Conservation (phyloP, 768 basidiomycete genomes). For the Phylloporus sp. region DNA sequence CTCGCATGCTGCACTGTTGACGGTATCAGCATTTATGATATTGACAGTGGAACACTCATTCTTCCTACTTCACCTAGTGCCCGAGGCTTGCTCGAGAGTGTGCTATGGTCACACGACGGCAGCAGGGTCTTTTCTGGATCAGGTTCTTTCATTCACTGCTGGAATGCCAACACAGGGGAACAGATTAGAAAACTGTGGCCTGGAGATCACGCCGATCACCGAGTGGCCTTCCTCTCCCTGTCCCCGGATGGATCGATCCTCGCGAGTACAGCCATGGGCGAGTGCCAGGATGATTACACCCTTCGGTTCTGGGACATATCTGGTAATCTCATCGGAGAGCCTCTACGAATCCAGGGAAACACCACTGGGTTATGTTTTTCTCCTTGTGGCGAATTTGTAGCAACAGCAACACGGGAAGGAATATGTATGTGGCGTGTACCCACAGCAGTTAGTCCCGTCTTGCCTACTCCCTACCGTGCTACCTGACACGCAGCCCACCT, state of each 20-base stretch:
- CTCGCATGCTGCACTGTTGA: neutral
- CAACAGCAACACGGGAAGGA: neutral
- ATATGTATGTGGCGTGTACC: slow-evolving; percentile 1
- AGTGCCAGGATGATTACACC: neutral
- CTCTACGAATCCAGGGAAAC: too few relatives aligned
- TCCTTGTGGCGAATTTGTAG: slow-evolving; percentile 3
- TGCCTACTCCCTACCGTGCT: too few relatives aligned
- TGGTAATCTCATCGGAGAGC: too few relatives aligned
- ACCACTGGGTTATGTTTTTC: slow-evolving; percentile 1
- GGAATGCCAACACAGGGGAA: slow-evolving; percentile 1
- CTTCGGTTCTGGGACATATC: neutral
- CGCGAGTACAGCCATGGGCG: neutral
- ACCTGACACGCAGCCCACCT: too few relatives aligned
- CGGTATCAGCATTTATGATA: neutral
- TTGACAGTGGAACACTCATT: neutral
- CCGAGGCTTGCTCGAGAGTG: too few relatives aligned
- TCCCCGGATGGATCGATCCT: neutral
- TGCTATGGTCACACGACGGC: slow-evolving; percentile 15
- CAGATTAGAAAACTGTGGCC: slow-evolving; percentile 6
- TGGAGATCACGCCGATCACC: slow-evolving; percentile 4
- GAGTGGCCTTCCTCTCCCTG: neutral
- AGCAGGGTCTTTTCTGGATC: slow-evolving; percentile 2
- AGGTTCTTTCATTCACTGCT: slow-evolving; percentile 3
- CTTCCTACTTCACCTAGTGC: too few relatives aligned
- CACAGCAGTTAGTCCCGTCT: too few relatives aligned